Evolutionary conservation across 352 stramenopile genomes (phyloP), one percentile per base, ranked within the genome.

Genomic region (Phytopythium aichiense): DNA sequence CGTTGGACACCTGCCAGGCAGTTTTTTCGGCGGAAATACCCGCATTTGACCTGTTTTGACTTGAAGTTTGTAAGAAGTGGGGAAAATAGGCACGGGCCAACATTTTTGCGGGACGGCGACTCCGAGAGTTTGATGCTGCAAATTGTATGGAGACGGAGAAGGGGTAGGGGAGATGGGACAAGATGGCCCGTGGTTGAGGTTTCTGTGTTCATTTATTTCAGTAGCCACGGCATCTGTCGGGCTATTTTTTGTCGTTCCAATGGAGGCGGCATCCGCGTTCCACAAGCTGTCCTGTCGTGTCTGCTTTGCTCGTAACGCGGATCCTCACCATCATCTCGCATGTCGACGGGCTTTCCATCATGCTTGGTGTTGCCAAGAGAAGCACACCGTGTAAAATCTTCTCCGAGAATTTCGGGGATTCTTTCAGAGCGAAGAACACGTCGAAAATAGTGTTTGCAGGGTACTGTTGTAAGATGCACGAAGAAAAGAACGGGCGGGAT

Each of bases 1-100:
- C 48, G 48, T 54, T 33, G 61, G 61, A 68, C 58, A 52, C 42
- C 25, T 49, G 20, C 42, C 42, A 49, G 42, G 18, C 18, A 6
- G 16, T 45, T 45, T 45, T 45, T 45, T 45, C n/a, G 35, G 9
- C 13, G 9, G 16, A n/a, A 45, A 45, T 45, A 45, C 12, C 38
- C 38, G 38, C 12, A n/a, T 45, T 45, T n/a, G 38, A n/a, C 13
- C 16, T 3, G 7, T 0, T 49, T 49, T 49, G 6, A 49, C 42
- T 49, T 25, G 42, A n/a, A 1, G 8, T 49, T 25, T 49, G 20
- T 49, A 49, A 11, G 42, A 5, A 9, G n/a, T 0, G 12, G 38
- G 4, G 16, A n/a, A 45, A 45, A 31, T 31, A 5, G 1, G 28
- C 2, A 31, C 28, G 28, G 28, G 3, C 28, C 28, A 31, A 31